Base-by-base conservation (phyloP, 495 filamentous ascomycete species). In the Monascus purpureus region DNA sequence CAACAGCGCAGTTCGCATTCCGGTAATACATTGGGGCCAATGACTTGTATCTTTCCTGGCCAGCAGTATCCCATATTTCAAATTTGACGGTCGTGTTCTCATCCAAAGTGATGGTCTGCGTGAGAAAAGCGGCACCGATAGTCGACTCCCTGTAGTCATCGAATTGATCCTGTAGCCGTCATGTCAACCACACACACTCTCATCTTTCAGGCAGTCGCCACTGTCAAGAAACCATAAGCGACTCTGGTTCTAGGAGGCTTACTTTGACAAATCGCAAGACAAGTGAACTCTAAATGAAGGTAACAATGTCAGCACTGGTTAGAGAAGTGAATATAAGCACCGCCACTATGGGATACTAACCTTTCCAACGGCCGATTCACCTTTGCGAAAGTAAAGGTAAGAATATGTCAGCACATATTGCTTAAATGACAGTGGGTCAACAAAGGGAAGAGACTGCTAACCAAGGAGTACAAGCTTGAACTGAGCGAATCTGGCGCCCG, bases 51-150 rank as follows among this genome's bases (percentile, higher is more conserved):
- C 90, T 72, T 52, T 97, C 90, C 65, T 97, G 90, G 34, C 90
- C 90, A 28, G 90, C 90, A 13, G 90, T 97, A 61, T 97, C 90
- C 90, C 90, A 97, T 50, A 97, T 97, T 65, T 97, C 90, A 50
- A 97, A 97, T 65, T 97, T 97, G 55, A 97, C 88, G 25, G 90
- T 97, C 39, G 90, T 95, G 53, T 72, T 84, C 51, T 96, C 90
- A 59, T 95, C 90, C 51, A 96, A 75, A 37, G 88, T 82, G 50
- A 96, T 96, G 31, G 90, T 96, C 60, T 97, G 90, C 49, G 90
- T 97, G 42, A 97, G 70, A 74, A 97, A 97, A 41, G 90, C 90
- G 39, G 90, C 90, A 60, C 90, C 90, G 65, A 97, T 97, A 27
- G 90, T 97, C 25, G 86, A 94, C 72, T 97, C 90, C 58, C 90